Percentiles rank a stretch among this genome's conserved stretches.
Conservation (phyloP, 192 early-diverging fungal genomes). For the Chytriomyces confervae region DNA sequence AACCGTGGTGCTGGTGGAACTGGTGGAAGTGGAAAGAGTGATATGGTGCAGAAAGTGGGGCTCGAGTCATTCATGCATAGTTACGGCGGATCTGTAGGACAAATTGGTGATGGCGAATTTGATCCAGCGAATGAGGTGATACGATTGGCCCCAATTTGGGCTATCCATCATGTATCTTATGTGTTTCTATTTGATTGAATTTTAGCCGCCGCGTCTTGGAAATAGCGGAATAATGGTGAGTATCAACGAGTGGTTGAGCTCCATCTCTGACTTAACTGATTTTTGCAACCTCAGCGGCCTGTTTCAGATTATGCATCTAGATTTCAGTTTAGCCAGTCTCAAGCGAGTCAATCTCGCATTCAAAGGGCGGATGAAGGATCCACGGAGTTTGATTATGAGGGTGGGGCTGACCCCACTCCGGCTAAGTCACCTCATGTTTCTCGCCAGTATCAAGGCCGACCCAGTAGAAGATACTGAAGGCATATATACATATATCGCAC, state of each 20-base stretch:
- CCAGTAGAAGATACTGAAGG: background rate
- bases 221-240: background rate
- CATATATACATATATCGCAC: background rate
- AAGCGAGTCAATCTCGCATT: slow-evolving; percentile 8
- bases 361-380: too few species aligned
- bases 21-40: background rate
- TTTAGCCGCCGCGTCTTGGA: slow-evolving; percentile 17
- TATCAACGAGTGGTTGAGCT: too few species aligned
- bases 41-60: background rate
- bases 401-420: background rate
- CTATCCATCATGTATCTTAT: background rate
- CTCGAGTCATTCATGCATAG: slow-evolving; percentile 13
- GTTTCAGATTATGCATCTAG: slow-evolving; percentile 2
- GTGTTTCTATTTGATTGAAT: slow-evolving; percentile 7
- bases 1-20: background rate
- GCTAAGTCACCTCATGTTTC: background rate
- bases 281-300: slow-evolving; percentile 1
- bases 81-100: background rate
- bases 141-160: background rate
- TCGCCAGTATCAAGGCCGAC: background rate
- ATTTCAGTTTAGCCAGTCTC: background rate
- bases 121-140: too few species aligned
- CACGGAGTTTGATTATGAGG: background rate
- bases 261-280: background rate
- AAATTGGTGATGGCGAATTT: background rate